phyloP scores from a whole-genome alignment of 148 eudicot species.

The Euryodendron excelsum region DNA sequence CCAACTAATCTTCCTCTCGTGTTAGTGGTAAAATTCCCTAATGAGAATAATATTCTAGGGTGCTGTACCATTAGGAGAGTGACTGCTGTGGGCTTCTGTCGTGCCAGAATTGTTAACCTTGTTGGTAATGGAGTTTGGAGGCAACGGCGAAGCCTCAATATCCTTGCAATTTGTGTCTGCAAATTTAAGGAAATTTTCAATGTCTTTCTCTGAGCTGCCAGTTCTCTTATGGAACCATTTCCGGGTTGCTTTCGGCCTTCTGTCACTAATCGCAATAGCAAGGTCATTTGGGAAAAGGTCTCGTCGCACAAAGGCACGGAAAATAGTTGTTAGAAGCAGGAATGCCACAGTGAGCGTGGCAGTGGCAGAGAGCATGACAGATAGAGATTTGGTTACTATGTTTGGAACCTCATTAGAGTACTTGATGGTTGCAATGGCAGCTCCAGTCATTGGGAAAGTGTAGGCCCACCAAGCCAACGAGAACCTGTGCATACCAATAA shows the following conservation, averaged over 20 bases:
- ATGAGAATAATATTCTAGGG: background rate
- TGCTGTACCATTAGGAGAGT: background rate
- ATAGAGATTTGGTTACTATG: constrained; percentile 37
- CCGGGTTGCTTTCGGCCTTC: constrained; percentile 40
- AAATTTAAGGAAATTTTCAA: constrained; percentile 54
- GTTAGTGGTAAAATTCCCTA: background rate
- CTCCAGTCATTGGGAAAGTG: constrained; percentile 95
- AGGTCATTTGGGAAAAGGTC: constrained; percentile 90
- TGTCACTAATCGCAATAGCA: constrained; percentile 79
- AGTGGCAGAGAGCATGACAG: constrained; percentile 40
- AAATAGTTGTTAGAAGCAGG: constrained; percentile 57
- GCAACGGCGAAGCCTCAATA: constrained; percentile 31
- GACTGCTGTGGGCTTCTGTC: background rate
- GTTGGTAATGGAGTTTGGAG: constrained; percentile 8
- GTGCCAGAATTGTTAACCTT: background rate
- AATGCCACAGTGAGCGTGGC: constrained; percentile 53
- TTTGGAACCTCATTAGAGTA: constrained; percentile 65
- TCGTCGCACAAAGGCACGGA: constrained; percentile 61
- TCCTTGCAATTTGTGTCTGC: constrained; percentile 33
- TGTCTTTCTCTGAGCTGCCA: constrained; percentile 48
- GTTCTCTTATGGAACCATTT: constrained; percentile 55
- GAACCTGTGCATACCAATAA: constrained; percentile 39
- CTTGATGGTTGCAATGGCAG: constrained; percentile 74
- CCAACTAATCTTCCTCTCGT: constrained; percentile 12
- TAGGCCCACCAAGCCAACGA: constrained; percentile 99